Evolutionary conservation across 306 rosid genomes (phyloP).

Genomic region (Amphicarpaea edgeworthii): DNA sequence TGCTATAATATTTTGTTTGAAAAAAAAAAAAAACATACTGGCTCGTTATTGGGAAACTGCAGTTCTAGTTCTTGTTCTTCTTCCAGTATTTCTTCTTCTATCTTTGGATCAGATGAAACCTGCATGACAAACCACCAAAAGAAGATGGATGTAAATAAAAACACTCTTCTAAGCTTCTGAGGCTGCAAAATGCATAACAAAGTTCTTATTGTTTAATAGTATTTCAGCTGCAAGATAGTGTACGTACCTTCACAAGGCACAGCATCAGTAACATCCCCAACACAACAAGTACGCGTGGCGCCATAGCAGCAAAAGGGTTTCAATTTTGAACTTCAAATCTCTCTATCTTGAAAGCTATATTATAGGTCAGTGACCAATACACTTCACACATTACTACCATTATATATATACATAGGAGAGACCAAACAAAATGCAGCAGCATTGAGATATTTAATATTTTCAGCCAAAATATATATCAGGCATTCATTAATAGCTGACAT

Average conservation of each 20-base stretch:
- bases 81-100: constrained; percentile 39
- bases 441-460: too few species aligned
- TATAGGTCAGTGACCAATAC: not conserved
- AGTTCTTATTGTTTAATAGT: not conserved
- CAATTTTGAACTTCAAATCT: constrained; percentile 5
- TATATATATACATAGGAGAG: too few species aligned
- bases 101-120: constrained; percentile 64
- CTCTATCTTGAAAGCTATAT: not conserved
- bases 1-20: not conserved
- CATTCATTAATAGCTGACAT: too few species aligned
- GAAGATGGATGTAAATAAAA: not conserved
- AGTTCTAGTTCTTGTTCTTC: constrained; percentile 53
- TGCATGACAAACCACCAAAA: constrained; percentile 3
- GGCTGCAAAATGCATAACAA: not conserved
- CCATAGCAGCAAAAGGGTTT: constrained; percentile 39
- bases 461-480: too few species aligned
- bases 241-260: constrained; percentile 47
- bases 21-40: constrained; percentile 30
- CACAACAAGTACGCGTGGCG: constrained; percentile 45
- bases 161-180: not conserved
- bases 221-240: not conserved
- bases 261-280: constrained; percentile 45
- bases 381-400: too few species aligned
- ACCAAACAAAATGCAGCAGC: too few species aligned
- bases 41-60: constrained; percentile 2